Base-by-base conservation (phyloP, 495 filamentous ascomycete genomes). In the Corynascus novoguineensis region DNA sequence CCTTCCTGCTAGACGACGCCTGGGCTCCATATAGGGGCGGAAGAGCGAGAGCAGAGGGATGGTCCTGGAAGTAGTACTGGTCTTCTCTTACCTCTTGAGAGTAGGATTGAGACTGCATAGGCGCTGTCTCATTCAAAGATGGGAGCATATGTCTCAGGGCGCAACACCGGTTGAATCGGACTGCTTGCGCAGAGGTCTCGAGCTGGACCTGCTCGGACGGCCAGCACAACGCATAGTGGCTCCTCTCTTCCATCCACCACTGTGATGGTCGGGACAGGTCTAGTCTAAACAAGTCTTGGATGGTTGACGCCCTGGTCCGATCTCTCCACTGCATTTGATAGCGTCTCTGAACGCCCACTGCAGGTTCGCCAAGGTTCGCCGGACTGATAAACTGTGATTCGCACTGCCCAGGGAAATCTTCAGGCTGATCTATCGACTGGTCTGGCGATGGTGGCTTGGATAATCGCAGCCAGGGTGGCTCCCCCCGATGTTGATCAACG, bases 201-300 rank as follows among this genome's bases (percentile, higher is more conserved):
- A 46, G 40, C 31, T 27, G 41, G 6, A 14, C 21, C 12, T 55
- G 52, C 10, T 55, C 52, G 21, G 2, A 11, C 5, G 29, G 52
- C 21, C 46, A 31, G 40, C 41, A 32, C 10, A 55, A 29, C 14
- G 12, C 52, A 41, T 55, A 46, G 14, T 55, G 52, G n/a, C 25
- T 11, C 14, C 28, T 21, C 7, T 46, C 29, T 27, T 55, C 29
- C 52, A 55, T 46, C 52, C 52, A 55, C 52, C 41, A 55, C 3
- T 4, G 28, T 22, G 41, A 17, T 6, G 29, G 29, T 8, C 7
- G 41, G 11, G 38, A 21, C 17, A 25, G 51, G 19, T 54, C 5
- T 0, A 45, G 11, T 0, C 6, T 25, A 2, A 21, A 10, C 1
- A 29, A 27, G 37, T 24, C 2, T 11, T 24, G 10, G 1, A 37